Base-by-base conservation (phyloP, 1,139 yeast genomes). In the Magnusiomyces sp. region DNA sequence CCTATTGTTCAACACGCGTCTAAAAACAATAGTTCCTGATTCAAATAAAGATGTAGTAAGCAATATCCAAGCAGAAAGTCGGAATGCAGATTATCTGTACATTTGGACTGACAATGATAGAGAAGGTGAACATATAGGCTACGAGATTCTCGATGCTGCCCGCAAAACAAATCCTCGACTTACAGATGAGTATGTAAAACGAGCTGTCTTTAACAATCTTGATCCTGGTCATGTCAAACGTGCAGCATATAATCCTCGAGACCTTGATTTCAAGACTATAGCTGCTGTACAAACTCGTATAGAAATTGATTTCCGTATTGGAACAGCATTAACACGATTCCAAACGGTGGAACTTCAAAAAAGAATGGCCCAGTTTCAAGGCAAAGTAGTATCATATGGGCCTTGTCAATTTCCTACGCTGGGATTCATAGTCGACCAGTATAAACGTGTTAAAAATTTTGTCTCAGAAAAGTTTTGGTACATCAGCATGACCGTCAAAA, bases 51-150 rank as follows among this genome's bases (percentile, higher is more conserved):
- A 74, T 27, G 78, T 88, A 20, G 82, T 82, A 16, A 70, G 72
- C n/a, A 92, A 92, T 62, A 87, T 94, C 46, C 66, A 75, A 38
- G 66, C 66, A 2, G 90, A 89, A 61, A 87, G 92, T 2, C 64
- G 81, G 39, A 62, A 59, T 32, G 77, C 86, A 4, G 75, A 79
- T 47, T 71, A 72, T 46, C 69, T 94, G 55, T 86, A 87, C 84
- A 88, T 94, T 9, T 94, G 98, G 98, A 94, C 98, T 1, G 99
- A 94, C 73, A 92, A 97, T 68, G 99, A 94, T 71, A 73, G 98
- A 41, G 99, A 94, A 63, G 99, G 99, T 1, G 99, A 94, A 65
- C 84, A 83, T 63, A 94, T 94, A 53, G 99, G 98, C 0, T 80
- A 77, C 71, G 97, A 92, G 62, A 79, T 94, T 23, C 73, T 77